Percentiles rank a stretch among this genome's conserved stretches.
Conservation (phyloP, 2,329 filamentous ascomycete species). For the Ambrosiella xylebori region DNA sequence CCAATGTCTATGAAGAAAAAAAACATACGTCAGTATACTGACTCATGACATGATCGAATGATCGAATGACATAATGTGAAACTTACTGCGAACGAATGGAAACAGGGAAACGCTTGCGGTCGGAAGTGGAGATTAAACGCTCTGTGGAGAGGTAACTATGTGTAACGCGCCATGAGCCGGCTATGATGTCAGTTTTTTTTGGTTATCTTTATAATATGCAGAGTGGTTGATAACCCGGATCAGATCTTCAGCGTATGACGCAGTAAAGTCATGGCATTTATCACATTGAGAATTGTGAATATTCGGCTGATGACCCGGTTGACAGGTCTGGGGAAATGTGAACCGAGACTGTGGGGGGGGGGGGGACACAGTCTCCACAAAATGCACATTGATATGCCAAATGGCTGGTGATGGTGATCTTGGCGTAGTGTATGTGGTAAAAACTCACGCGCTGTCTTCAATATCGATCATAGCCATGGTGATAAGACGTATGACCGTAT, state of each 20-base stretch:
- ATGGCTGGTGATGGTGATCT: not conserved
- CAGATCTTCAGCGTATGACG: not conserved
- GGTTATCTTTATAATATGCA: not conserved
- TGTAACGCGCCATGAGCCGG: no score
- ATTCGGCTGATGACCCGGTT: not conserved
- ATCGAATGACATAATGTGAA: not conserved
- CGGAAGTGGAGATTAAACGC: constrained; percentile 39
- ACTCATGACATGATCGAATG: constrained; percentile 13
- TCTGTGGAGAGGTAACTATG: constrained; percentile 48
- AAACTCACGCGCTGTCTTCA: constrained; percentile 10
- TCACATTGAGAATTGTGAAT: not conserved
- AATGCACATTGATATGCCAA: not conserved
- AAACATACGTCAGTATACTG: constrained; percentile 1
- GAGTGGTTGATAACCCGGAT: not conserved
- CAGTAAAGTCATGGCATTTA: not conserved
- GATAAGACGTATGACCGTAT: not conserved
- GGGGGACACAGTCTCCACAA: not conserved
- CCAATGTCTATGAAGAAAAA: constrained; percentile 46
- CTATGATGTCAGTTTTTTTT: not conserved
- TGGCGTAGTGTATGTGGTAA: not conserved
- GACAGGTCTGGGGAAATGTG: not conserved
- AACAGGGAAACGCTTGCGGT: constrained; percentile 50
- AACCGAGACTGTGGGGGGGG: not conserved
- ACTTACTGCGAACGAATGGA: constrained; percentile 47
- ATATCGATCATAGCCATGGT: constrained; percentile 28